These are phyloP conservation scores for Saccharomycopsis synnaedendra DNA, from an alignment of 805 yeast genomes.

Conservation along the genomic window DNA sequence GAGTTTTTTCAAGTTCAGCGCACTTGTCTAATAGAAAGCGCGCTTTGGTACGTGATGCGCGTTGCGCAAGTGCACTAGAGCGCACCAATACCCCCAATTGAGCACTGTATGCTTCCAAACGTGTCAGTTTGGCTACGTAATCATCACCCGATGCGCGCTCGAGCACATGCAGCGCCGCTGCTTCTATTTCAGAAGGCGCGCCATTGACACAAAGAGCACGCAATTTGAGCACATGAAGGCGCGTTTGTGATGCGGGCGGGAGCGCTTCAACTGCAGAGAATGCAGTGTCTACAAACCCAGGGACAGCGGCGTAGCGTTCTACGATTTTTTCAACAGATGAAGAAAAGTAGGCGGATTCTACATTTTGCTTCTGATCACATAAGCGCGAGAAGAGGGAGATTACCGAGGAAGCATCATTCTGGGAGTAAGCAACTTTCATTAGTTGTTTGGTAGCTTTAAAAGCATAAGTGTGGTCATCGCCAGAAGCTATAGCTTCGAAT, in stretches of 20 bases:
- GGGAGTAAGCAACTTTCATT: slow-evolving; percentile 25
- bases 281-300: no score
- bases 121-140: slow-evolving; percentile 32
- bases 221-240: no score
- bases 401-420: slow-evolving; percentile 19
- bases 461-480: no score
- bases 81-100: slow-evolving; percentile 33
- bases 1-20: slow-evolving; percentile 33
- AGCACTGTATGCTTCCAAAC: slow-evolving; percentile 55
- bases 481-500: slow-evolving; percentile 4
- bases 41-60: background rate
- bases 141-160: slow-evolving; percentile 20
- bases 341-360: slow-evolving; percentile 28
- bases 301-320: slow-evolving; percentile 15
- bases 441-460: slow-evolving; percentile 29
- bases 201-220: no score
- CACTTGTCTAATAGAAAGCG: slow-evolving; percentile 38
- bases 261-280: no score
- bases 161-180: no score
- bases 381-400: slow-evolving; percentile 21
- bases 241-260: no score
- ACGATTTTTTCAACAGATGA: slow-evolving; percentile 29
- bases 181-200: no score
- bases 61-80: no score
- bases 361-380: slow-evolving; percentile 20